phyloP scores from a whole-genome alignment of 495 filamentous ascomycete genomes.

The Haplographium delicatum region DNA sequence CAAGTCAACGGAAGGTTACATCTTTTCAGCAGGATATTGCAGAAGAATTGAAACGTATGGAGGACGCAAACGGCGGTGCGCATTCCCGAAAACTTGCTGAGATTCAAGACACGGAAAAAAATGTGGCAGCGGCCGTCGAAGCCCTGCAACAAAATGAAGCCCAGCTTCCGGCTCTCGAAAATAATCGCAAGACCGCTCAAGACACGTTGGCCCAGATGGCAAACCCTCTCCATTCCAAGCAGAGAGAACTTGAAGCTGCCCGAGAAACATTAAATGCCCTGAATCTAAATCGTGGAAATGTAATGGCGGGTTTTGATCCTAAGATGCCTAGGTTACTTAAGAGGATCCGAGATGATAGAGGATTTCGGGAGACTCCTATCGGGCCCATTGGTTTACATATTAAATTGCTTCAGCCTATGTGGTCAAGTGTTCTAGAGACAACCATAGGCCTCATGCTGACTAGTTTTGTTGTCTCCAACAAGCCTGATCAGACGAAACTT shows the following conservation, averaged over 20 bases:
- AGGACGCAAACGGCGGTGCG: constrained; percentile 49
- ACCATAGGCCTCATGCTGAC: constrained; percentile 58
- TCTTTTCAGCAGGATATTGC: constrained; percentile 34
- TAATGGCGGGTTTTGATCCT: constrained; percentile 53
- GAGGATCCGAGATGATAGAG: constrained; percentile 58
- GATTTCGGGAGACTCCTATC: constrained; percentile 67
- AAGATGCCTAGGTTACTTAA: constrained; percentile 59
- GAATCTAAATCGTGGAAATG: constrained; percentile 40
- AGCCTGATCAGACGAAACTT: constrained; percentile 61
- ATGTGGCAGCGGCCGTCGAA: constrained; percentile 27
- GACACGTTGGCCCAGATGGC: constrained; percentile 23
- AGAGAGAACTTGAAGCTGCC: constrained; percentile 21
- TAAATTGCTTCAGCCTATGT: constrained; percentile 68
- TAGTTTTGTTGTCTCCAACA: constrained; percentile 75
- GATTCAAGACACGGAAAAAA: constrained; percentile 44
- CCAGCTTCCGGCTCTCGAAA: constrained; percentile 15
- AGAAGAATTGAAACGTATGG: constrained; percentile 39
- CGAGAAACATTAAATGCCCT: constrained; percentile 38
- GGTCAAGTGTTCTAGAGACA: constrained; percentile 79
- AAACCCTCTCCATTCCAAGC: constrained; percentile 42
- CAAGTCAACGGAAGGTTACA: constrained; percentile 30
- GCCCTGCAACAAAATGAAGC: constrained; percentile 16
- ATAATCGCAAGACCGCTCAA: constrained; percentile 4
- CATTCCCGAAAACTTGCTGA: constrained; percentile 32
- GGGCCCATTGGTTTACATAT: constrained; percentile 80